These are phyloP conservation scores for Elymus sibiricus DNA, from an alignment of 176 grass and related monocot species.

Conservation along the genomic window DNA sequence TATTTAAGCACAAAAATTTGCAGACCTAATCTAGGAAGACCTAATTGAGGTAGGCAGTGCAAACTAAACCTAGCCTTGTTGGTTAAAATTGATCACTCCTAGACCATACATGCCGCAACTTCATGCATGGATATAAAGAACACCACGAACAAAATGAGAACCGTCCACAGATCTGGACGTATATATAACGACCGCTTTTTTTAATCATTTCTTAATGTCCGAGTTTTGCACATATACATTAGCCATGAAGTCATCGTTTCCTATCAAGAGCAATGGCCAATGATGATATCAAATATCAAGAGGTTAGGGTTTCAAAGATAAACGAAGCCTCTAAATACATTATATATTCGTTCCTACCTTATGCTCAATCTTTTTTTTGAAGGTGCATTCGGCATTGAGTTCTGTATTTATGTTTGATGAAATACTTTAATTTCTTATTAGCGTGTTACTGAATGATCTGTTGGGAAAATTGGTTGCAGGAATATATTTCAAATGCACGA, in stretches of 20 bases:
- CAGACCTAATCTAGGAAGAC: background rate
- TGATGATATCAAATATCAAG: slow-evolving; percentile 48
- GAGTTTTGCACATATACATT: background rate
- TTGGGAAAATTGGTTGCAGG: slow-evolving; percentile 20
- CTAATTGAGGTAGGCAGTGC: background rate
- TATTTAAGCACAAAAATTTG: background rate
- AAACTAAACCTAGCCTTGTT: background rate
- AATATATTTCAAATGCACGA: slow-evolving; percentile 50
- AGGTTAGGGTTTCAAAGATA: slow-evolving; percentile 34
- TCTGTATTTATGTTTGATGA: background rate
- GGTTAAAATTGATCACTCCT: background rate
- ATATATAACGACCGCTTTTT: background rate
- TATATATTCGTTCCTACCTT: background rate
- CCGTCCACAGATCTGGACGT: background rate
- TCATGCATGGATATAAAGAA: background rate
- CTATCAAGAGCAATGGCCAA: background rate
- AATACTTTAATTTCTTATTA: background rate
- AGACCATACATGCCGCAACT: background rate
- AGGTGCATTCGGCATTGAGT: background rate
- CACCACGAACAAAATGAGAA: background rate
- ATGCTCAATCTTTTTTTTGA: background rate
- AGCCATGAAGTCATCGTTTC: background rate
- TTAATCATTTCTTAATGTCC: background rate
- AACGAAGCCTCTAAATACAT: background rate
- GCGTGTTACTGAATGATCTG: background rate